phyloP scores from a whole-genome alignment of 495 filamentous ascomycete genomes.

The Neurospora sp. region DNA sequence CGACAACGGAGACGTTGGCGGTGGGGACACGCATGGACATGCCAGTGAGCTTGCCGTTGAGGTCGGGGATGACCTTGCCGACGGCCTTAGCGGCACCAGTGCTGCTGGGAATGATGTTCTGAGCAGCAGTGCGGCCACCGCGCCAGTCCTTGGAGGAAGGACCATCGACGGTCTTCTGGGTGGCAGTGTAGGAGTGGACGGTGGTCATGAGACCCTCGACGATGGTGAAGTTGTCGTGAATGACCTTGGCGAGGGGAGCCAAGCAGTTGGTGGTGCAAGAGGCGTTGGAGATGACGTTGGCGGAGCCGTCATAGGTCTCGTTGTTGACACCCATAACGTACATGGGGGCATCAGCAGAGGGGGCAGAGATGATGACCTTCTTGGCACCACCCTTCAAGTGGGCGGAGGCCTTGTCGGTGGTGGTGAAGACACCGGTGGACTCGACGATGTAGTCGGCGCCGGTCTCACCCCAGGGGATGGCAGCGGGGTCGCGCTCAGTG shows the following conservation, averaged over 20 bases:
- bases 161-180: constrained; percentile 98
- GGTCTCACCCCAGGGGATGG: constrained; percentile 84
- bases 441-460: constrained; percentile 95
- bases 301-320: constrained; percentile 75
- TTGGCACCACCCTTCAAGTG: constrained; percentile 99
- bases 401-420: constrained; percentile 84
- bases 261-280: constrained; percentile 99
- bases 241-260: constrained; percentile 96
- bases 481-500: constrained; percentile 79
- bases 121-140: constrained; percentile 93
- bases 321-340: constrained; percentile 99
- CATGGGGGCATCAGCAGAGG: constrained; percentile 98
- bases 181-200: constrained; percentile 98
- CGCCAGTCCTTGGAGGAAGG: constrained; percentile 98
- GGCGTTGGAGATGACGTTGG: constrained; percentile 94
- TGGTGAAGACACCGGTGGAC: constrained; percentile 99
- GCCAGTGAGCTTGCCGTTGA: constrained; percentile 99
- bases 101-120: constrained; percentile 99
- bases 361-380: constrained; percentile 99
- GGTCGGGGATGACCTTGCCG: constrained; percentile 94
- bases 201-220: constrained; percentile 99
- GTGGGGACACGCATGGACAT: constrained; percentile 99
- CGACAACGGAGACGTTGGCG: constrained; percentile 97
- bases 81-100: constrained; percentile 99
- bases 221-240: constrained; percentile 95